Evolutionary conservation across 2,329 filamentous ascomycete genomes (phyloP).

Genomic region (Botrytis fabae): DNA sequence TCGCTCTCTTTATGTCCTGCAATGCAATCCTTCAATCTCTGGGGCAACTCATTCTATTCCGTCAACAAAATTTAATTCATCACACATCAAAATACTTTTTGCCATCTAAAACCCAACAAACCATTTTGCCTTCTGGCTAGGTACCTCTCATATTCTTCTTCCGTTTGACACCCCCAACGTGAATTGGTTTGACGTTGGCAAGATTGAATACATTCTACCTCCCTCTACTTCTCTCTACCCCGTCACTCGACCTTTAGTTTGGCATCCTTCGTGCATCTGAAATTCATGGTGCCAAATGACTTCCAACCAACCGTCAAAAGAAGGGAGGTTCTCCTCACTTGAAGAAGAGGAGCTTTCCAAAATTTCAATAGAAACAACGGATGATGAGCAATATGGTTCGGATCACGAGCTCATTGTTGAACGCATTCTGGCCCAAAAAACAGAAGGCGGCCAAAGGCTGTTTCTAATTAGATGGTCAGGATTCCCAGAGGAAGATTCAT

Average conservation of each 20-base stretch:
- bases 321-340: background rate
- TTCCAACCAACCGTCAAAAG: background rate
- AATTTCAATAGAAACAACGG: constrained; percentile 57
- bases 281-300: constrained; percentile 2
- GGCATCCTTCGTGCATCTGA: background rate
- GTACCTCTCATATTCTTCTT: background rate
- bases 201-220: background rate
- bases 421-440: constrained; percentile 51
- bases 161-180: background rate
- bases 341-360: constrained; percentile 57
- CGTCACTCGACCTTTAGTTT: background rate
- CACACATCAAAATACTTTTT: background rate
- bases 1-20: background rate
- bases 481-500: constrained; percentile 57
- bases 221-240: background rate
- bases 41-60: background rate
- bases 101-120: background rate
- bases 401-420: constrained; percentile 45
- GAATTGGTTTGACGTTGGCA: background rate
- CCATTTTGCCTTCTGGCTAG: background rate
- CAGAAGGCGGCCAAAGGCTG: constrained; percentile 40
- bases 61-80: background rate
- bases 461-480: constrained; percentile 67
- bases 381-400: constrained; percentile 25
- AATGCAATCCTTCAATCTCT: background rate